Conservation (phyloP, 192 early-diverging fungal species). For the Backusella morwellensis region DNA sequence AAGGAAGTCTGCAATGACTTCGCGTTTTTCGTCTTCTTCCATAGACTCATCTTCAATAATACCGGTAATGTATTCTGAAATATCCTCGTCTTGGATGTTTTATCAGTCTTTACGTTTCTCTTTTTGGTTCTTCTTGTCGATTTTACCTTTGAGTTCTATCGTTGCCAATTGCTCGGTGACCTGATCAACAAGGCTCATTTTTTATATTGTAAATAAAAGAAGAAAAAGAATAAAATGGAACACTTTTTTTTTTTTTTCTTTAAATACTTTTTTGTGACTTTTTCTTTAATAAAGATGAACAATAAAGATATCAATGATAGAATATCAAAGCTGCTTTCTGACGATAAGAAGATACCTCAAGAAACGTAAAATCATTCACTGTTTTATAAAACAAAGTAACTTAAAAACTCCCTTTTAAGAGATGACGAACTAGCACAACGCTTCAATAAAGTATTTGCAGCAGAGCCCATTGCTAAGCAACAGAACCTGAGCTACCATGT, state of each 20-base stretch:
- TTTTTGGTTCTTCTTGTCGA: background rate
- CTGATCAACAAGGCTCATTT: constrained; percentile 25
- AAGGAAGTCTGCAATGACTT: constrained; percentile 70
- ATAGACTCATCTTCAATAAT: constrained; percentile 63
- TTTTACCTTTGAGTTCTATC: constrained; percentile 27
- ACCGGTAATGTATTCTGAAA: constrained; percentile 64
- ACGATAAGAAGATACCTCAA: background rate
- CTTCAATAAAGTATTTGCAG: constrained; percentile 8
- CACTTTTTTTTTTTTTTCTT: background rate
- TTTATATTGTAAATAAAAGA: background rate
- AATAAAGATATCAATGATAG: background rate
- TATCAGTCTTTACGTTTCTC: background rate
- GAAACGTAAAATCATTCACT: background rate
- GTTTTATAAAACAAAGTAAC: too few species aligned
- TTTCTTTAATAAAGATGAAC: background rate
- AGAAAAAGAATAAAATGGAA: background rate
- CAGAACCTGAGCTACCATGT: constrained; percentile 8
- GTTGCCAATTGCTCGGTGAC: constrained; percentile 21
- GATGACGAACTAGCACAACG: constrained; percentile 1
- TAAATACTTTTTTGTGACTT: background rate
- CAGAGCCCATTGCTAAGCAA: constrained; percentile 2
- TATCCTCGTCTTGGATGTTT: constrained; percentile 22
- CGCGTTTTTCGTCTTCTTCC: constrained; percentile 62
- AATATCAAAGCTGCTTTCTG: background rate
- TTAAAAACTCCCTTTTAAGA: background rate